A percentile compares a stretch with the other conserved stretches of the same genome.
Conservation (phyloP, 805 yeast species). For the Yarrowia sp. region DNA sequence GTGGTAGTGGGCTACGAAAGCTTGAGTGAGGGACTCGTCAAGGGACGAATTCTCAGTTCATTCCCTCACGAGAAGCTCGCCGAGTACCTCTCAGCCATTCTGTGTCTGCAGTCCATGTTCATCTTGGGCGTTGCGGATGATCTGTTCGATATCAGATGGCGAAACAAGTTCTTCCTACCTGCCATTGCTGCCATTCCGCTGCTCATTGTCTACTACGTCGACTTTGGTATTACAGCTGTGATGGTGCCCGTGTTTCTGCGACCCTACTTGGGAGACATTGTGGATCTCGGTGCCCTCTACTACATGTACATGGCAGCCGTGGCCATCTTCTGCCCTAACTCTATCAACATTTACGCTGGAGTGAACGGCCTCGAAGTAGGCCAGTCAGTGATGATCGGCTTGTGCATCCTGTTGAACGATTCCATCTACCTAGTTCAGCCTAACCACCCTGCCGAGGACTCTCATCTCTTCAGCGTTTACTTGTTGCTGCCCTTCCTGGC, state of each 20-base stretch:
- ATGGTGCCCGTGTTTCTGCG: slow-evolving; percentile 69
- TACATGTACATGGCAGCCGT: slow-evolving; percentile 87
- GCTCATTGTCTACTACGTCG: slow-evolving; percentile 85
- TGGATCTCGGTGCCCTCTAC: slow-evolving; percentile 77
- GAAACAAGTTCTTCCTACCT: slow-evolving; percentile 94
- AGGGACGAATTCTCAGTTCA: slow-evolving; percentile 13
- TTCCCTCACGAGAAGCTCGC: slow-evolving; percentile 83
- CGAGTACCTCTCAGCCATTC: slow-evolving; percentile 77
- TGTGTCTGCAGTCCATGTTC: slow-evolving; percentile 79
- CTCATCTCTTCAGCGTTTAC: slow-evolving; percentile 78
- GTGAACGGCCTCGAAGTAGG: slow-evolving; percentile 96
- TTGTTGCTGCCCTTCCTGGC: slow-evolving; percentile 84
- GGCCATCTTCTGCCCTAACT: slow-evolving; percentile 91
- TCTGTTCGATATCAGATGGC: slow-evolving; percentile 92
- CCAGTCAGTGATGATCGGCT: slow-evolving; percentile 75
- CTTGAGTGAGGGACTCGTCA: slow-evolving; percentile 42
- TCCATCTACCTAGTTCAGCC: slow-evolving; percentile 54
- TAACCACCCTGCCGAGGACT: slow-evolving; percentile 59
- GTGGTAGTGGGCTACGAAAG: slow-evolving; percentile 31
- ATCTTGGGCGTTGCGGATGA: slow-evolving; percentile 90
- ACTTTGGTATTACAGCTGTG: slow-evolving; percentile 86
- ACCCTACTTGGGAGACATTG: slow-evolving; percentile 36
- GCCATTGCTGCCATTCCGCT: slow-evolving; percentile 92
- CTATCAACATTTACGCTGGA: slow-evolving; percentile 94
- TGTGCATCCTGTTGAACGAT: slow-evolving; percentile 73